phyloP scores from a whole-genome alignment of 176 grass and related monocot genomes.

The Puya raimondii region DNA sequence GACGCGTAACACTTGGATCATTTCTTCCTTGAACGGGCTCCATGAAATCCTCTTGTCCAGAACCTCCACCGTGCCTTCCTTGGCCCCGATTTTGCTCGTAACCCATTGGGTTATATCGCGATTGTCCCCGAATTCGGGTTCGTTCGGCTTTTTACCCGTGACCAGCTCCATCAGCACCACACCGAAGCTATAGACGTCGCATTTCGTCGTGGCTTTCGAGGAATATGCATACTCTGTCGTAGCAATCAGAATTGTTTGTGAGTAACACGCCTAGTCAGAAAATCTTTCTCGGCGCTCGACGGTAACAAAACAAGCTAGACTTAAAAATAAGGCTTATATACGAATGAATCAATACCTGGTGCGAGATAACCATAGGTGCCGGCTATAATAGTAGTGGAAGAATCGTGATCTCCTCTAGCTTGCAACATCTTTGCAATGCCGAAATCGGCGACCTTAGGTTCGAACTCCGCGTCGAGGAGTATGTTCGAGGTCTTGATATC shows the following conservation, averaged over 20 bases:
- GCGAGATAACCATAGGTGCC: constrained; percentile 92
- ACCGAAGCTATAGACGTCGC: constrained; percentile 48
- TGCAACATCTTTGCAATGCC: constrained; percentile 81
- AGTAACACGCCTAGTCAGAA: neutral
- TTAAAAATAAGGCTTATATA: neutral
- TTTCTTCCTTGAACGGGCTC: constrained; percentile 76
- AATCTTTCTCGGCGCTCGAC: neutral
- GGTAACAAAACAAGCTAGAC: too few species aligned
- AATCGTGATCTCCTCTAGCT: constrained; percentile 28
- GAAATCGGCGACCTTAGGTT: constrained; percentile 94
- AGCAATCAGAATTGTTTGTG: neutral
- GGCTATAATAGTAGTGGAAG: constrained; percentile 56
- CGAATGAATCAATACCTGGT: constrained; percentile 35
- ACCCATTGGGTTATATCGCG: constrained; percentile 83
- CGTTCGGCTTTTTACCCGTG: constrained; percentile 84
- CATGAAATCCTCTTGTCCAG: constrained; percentile 59
- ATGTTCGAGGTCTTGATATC: constrained; percentile 95
- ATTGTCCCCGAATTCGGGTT: constrained; percentile 83
- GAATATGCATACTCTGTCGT: constrained; percentile 85
- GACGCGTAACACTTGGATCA: constrained; percentile 61
- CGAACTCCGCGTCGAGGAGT: constrained; percentile 81
- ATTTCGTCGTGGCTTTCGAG: constrained; percentile 72
- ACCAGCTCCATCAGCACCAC: constrained; percentile 73
- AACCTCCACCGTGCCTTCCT: constrained; percentile 32
- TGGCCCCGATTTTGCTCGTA: constrained; percentile 51